Evolutionary conservation across 2,329 filamentous ascomycete species (phyloP), one percentile per base, ranked within the genome.

Genomic region (Hymenoscyphus fraxineus): DNA sequence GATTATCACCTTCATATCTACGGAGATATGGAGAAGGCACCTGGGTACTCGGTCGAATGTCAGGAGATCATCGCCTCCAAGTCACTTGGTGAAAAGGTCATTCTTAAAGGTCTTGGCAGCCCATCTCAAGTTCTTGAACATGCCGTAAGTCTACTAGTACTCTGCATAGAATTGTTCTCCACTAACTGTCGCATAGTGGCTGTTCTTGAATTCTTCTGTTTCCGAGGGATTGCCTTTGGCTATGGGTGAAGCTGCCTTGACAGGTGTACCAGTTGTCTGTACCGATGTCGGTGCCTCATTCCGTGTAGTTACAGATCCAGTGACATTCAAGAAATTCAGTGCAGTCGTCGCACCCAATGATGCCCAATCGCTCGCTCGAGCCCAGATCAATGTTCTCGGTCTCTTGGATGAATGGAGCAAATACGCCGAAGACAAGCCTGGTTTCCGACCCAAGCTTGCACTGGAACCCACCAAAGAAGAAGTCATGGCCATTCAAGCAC

Each of bases 321-420:
- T 81, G 58, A 78, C 79, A 59, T 79, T 77, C n/a, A 70, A 70
- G 67, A 77, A 80, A 3, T 88, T 84, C 76, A 85, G 83, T 67
- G 85, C 84, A 64, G 83, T 88, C 6, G 85, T 88, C 2, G 83
- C 85, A 16, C 86, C 86, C 2, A 88, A 88, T 69, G 86, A 89
- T 71, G 81, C 85, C 2, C 79, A 80, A 44, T 81, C 83, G 2
- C 78, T 88, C 1, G 86, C 86, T 1, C 79, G 82, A 35, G 86
- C 86, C 0, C 86, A 89, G 69, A 82, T 89, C 67, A 83, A 83
- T 64, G 80, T 88, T 68, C 79, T 88, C 15, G 84, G 80, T 6
- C 81, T 88, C 78, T 76, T 87, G 1, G 86, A 83, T 3, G 82
- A 86, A 70, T 89, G 85, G 85, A 78, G 80, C 60, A 76, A 82